Evolutionary conservation across 768 basidiomycete genomes (phyloP), one percentile per base, ranked within the genome.

Genomic region (Trametes gibbosa): DNA sequence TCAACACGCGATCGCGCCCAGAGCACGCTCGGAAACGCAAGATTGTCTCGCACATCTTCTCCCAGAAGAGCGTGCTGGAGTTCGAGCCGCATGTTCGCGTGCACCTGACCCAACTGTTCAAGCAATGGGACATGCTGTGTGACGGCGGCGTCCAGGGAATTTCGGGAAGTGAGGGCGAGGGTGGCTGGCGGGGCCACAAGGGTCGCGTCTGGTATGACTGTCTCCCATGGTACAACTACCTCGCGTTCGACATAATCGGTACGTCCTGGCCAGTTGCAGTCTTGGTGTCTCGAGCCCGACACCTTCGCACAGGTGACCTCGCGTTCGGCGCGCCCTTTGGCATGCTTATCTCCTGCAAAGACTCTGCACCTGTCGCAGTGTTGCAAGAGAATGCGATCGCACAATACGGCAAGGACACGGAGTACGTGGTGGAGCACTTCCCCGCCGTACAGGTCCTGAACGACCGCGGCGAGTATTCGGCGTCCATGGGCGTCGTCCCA

Each of bases 21-120:
- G 89, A 92, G 57, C 93, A 96, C 69, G 80, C 90, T 6, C 84
- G 93, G 42, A 96, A 95, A 74, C 86, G 93, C 75, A 96, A 96
- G 75, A 90, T 97, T 60, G 83, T 96, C 46, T 87, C 90, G 0
- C 84, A 90, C 68, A 87, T 92, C 66, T 91, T 91, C 73, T 86
- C 87, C 1, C 87, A 89, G 69, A 94, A 94, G 76, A 90, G 73
- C 54, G 91, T 96, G 4, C 70, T 90, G 58, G 89, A 92, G 65
- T 95, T 96, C 60, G 92, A 95, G 70, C 89, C 90, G 0, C 83
- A 91, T 59, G 82, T 93, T 84, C 87, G 88, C 65, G 71, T n/a
- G 84, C 86, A 29, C 70, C 73, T 93, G 19, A 71, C 68, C 1
- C 74, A 80, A 51, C 73, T 95, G 56, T 69, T 92, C 59, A 70